Conservation (phyloP, 225 moss, liverwort and hornwort species). For the Antitrichia curtipendula region DNA sequence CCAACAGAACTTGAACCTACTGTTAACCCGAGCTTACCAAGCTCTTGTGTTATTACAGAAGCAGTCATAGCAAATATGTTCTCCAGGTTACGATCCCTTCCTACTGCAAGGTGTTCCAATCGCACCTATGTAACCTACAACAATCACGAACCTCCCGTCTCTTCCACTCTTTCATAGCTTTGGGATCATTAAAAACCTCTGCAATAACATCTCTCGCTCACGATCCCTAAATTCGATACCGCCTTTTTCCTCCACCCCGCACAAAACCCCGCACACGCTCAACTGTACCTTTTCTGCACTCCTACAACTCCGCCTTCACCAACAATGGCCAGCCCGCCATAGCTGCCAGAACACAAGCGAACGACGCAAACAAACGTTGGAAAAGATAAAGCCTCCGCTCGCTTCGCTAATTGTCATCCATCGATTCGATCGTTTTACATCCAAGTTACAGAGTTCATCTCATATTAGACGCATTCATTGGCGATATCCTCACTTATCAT, state of each 20-base stretch:
- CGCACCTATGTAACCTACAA: slow-evolving; percentile 60
- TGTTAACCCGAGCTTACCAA: not conserved
- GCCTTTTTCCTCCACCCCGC: slow-evolving; percentile 14
- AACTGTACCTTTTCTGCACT: not conserved
- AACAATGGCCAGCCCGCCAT: not conserved
- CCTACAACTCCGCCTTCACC: not conserved
- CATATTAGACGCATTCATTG: not conserved
- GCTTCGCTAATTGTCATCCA: not conserved
- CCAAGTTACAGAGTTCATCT: fast-evolving
- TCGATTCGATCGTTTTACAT: not conserved
- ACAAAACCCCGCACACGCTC: not conserved
- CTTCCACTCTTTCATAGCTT: slow-evolving; percentile 38
- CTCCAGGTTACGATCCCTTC: slow-evolving; percentile 28
- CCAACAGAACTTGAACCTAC: not conserved
- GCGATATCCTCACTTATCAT: not conserved
- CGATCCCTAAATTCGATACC: slow-evolving; percentile 56
- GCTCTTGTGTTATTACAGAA: slow-evolving; percentile 51
- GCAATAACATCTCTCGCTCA: slow-evolving; percentile 40
- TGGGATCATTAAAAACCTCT: slow-evolving; percentile 46
- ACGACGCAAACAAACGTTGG: not conserved
- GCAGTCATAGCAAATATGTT: slow-evolving; percentile 94
- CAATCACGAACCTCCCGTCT: slow-evolving; percentile 68
- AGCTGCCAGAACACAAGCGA: not conserved
- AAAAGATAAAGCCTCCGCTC: not conserved
- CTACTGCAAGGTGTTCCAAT: slow-evolving; percentile 45